phyloP scores from a whole-genome alignment of 164 flowering plant genomes.

The Nelumbo lutea region DNA sequence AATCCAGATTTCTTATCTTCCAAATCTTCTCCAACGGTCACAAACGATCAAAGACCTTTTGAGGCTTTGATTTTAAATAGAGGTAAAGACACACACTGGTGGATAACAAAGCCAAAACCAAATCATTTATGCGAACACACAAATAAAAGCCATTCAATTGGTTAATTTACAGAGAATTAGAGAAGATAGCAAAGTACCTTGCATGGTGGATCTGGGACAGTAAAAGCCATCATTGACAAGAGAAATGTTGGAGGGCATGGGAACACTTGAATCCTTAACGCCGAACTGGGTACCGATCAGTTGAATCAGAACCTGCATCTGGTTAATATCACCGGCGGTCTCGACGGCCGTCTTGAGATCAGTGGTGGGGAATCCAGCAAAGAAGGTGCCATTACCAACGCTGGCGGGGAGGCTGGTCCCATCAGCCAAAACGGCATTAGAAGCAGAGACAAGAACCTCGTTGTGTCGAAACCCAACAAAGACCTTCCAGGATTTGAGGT shows the following conservation, averaged over 20 bases:
- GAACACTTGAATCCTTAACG: slow-evolving; percentile 42
- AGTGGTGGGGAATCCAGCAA: slow-evolving; percentile 64
- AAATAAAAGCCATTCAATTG: neutral
- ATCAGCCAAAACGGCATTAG: slow-evolving; percentile 59
- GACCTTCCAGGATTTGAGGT: slow-evolving; percentile 53
- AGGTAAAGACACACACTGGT: too few relatives aligned
- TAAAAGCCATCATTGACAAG: slow-evolving; percentile 72
- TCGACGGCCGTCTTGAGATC: slow-evolving; percentile 74
- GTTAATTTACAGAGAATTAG: neutral
- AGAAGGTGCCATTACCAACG: slow-evolving; percentile 67
- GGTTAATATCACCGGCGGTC: slow-evolving; percentile 77
- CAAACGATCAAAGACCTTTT: too few relatives aligned
- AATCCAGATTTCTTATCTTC: too few relatives aligned
- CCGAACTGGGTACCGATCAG: slow-evolving; percentile 85
- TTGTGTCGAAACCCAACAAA: slow-evolving; percentile 56
- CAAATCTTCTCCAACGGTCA: too few relatives aligned
- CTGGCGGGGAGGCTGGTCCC: slow-evolving; percentile 54
- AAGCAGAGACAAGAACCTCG: slow-evolving; percentile 65
- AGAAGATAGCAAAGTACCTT: slow-evolving; percentile 23
- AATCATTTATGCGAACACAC: neutral
- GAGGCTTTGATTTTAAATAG: too few relatives aligned
- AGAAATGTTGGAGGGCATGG: slow-evolving; percentile 55
- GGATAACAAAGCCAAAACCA: neutral
- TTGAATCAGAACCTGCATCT: slow-evolving; percentile 50
- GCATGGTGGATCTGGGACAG: slow-evolving; percentile 40